These are phyloP conservation scores for Cephaloascus albidus DNA, from an alignment of 805 yeast species.

Conservation along the genomic window DNA sequence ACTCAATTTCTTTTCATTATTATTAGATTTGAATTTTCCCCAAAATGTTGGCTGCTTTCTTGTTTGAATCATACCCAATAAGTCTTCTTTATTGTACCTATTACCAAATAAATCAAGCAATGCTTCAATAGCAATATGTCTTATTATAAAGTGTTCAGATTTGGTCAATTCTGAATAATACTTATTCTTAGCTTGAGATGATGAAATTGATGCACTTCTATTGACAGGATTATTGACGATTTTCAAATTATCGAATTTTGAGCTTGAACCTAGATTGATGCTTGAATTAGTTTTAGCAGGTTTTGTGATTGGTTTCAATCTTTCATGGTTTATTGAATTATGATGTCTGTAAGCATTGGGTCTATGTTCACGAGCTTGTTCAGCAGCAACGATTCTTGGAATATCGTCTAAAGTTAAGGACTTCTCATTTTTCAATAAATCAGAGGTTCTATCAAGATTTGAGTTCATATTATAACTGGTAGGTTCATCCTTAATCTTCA, in stretches of 20 bases:
- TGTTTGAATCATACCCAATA: slow-evolving; percentile 30
- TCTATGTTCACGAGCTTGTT: slow-evolving; percentile 86
- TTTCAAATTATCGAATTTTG: slow-evolving; percentile 3
- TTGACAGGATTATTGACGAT: slow-evolving; percentile 2
- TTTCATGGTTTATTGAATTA: slow-evolving; percentile 15
- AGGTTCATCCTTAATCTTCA: slow-evolving; percentile 18
- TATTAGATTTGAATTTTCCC: slow-evolving; percentile 40
- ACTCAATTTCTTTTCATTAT: slow-evolving; percentile 15
- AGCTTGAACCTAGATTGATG: slow-evolving; percentile 3
- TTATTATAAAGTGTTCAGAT: slow-evolving; percentile 46
- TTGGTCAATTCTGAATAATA: slow-evolving; percentile 59
- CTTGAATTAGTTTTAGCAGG: neutral
- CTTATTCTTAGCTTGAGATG: slow-evolving; percentile 20
- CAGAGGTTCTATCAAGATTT: slow-evolving; percentile 54
- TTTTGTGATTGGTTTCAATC: neutral
- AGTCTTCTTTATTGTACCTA: slow-evolving; percentile 20
- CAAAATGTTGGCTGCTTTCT: slow-evolving; percentile 38
- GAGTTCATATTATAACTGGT: slow-evolving; percentile 6
- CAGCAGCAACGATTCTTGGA: slow-evolving; percentile 94
- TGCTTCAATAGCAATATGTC: slow-evolving; percentile 52
- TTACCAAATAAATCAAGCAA: slow-evolving; percentile 21
- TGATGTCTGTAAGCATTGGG: slow-evolving; percentile 90
- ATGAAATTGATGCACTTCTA: neutral
- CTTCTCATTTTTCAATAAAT: slow-evolving; percentile 68
- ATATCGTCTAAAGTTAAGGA: slow-evolving; percentile 91